Evolutionary conservation across 1,284 basidiomycete species (phyloP).

Genomic region (Ceratobasidium sp.): DNA sequence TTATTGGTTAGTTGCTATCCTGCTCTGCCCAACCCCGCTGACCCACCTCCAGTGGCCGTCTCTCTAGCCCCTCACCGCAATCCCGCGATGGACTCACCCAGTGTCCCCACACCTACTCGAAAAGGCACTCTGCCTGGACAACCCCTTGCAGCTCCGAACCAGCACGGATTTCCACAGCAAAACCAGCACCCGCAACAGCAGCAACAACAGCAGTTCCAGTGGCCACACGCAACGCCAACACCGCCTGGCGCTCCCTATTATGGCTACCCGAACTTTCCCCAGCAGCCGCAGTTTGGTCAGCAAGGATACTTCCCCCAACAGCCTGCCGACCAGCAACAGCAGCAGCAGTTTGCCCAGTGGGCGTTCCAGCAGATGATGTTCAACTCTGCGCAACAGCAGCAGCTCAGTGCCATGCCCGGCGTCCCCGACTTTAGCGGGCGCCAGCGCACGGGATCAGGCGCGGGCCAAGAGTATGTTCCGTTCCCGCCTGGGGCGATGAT

Average conservation of each 20-base stretch:
- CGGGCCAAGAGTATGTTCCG: constrained; percentile 3
- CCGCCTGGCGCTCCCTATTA: constrained; percentile 1
- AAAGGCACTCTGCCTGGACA: constrained; percentile 25
- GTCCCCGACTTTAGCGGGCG: constrained; percentile 52
- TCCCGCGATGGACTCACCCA: constrained; percentile 17
- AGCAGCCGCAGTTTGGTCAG: constrained; percentile 50
- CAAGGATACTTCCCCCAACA: constrained; percentile 61
- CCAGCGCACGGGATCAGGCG: constrained; percentile 50
- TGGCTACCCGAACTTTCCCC: constrained; percentile 8
- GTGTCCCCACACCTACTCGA: constrained; percentile 23
- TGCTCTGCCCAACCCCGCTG: background rate
- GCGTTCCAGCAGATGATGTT: constrained; percentile 88
- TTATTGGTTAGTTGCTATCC: background rate
- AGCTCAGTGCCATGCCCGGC: constrained; percentile 50
- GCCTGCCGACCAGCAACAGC: constrained; percentile 66
- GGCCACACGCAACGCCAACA: background rate
- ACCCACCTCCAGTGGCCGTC: constrained; percentile 29
- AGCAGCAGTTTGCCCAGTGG: constrained; percentile 76
- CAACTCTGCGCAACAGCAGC: constrained; percentile 67
- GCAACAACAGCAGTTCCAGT: constrained; percentile 63
- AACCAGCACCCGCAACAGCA: constrained; percentile 61
- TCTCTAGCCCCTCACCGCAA: constrained; percentile 35
- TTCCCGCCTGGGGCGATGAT: constrained; percentile 32
- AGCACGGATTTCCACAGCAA: constrained; percentile 52
- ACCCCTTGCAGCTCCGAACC: constrained; percentile 15